Percentiles rank a stretch among this genome's conserved stretches.
These are phyloP conservation scores for Vararia minispora DNA, from an alignment of 768 basidiomycete species.

Conservation along the genomic window DNA sequence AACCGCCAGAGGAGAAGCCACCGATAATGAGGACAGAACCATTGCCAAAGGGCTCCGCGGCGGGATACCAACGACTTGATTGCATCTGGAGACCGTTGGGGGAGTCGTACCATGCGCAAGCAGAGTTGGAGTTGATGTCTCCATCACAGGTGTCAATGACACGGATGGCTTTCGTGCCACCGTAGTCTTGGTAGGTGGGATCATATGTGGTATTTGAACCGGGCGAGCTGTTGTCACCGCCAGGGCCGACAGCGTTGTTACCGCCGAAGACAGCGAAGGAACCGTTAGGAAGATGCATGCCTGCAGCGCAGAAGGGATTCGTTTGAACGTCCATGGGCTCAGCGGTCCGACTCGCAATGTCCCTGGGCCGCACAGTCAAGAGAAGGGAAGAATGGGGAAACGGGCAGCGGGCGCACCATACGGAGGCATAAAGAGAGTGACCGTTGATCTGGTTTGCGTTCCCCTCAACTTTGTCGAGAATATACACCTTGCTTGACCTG, in stretches of 20 bases:
- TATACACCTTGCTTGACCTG: constrained; percentile 71
- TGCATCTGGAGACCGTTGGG: constrained; percentile 52
- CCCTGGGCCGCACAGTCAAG: constrained; percentile 27
- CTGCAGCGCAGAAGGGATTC: constrained; percentile 75
- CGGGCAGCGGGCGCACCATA: constrained; percentile 33
- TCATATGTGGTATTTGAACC: constrained; percentile 40
- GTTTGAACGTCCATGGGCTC: constrained; percentile 61
- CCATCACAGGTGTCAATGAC: constrained; percentile 65
- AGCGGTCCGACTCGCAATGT: constrained; percentile 46
- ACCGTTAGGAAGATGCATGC: constrained; percentile 73
- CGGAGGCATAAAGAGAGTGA: constrained; percentile 66
- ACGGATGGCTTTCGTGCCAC: constrained; percentile 72
- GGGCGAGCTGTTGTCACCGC: constrained; percentile 43
- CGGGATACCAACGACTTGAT: constrained; percentile 67
- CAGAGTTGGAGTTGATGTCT: constrained; percentile 29
- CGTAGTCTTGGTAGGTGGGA: constrained; percentile 64
- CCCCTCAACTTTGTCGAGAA: constrained; percentile 84
- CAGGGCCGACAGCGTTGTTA: constrained; percentile 60
- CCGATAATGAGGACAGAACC: constrained; percentile 76
- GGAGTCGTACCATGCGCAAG: constrained; percentile 70
- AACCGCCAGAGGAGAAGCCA: constrained; percentile 68
- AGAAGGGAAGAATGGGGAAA: neutral
- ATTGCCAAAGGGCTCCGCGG: constrained; percentile 62
- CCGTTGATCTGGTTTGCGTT: constrained; percentile 55
- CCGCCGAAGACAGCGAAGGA: constrained; percentile 70